Percentiles rank a stretch among this genome's conserved stretches.
phyloP scores from a whole-genome alignment of 176 grass and related monocot species.

The Panicum miliaceum region DNA sequence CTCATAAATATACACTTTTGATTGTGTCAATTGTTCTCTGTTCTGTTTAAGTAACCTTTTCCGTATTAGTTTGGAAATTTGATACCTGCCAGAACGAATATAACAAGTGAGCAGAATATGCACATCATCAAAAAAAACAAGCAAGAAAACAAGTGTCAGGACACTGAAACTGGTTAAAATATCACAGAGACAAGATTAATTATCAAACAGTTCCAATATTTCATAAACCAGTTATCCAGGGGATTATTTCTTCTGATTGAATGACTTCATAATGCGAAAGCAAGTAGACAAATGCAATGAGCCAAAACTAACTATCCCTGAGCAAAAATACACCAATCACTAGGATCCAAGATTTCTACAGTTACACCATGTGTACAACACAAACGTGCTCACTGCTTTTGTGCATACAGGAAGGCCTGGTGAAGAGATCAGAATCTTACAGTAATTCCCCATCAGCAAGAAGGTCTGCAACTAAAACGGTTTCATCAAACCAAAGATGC shows the following conservation, averaged over 20 bases:
- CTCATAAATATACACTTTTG: constrained; percentile 82
- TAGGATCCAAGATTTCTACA: not conserved
- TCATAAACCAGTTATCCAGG: not conserved
- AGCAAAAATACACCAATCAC: not conserved
- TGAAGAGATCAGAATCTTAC: constrained; percentile 60
- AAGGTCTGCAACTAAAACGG: constrained; percentile 67
- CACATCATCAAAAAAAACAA: constrained; percentile 2
- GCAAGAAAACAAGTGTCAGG: constrained; percentile 7
- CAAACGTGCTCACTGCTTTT: not conserved
- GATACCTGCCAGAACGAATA: constrained; percentile 57
- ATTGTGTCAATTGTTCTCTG: constrained; percentile 68
- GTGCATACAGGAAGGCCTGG: not conserved
- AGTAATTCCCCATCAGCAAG: constrained; percentile 86
- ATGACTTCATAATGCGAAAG: not conserved
- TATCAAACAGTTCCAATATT: not conserved
- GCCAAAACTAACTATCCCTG: constrained; percentile 14
- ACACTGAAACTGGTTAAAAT: not conserved
- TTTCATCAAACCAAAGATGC: constrained; percentile 76
- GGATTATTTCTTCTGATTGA: not conserved
- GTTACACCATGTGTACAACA: not conserved
- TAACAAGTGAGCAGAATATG: not conserved
- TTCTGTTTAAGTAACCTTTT: constrained; percentile 80
- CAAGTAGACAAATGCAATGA: not conserved
- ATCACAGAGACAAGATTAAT: not conserved
- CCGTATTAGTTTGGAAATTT: constrained; percentile 90